Evolutionary conservation across 345 rosid genomes (phyloP).

Genomic region (Mallotus nudiflorus): DNA sequence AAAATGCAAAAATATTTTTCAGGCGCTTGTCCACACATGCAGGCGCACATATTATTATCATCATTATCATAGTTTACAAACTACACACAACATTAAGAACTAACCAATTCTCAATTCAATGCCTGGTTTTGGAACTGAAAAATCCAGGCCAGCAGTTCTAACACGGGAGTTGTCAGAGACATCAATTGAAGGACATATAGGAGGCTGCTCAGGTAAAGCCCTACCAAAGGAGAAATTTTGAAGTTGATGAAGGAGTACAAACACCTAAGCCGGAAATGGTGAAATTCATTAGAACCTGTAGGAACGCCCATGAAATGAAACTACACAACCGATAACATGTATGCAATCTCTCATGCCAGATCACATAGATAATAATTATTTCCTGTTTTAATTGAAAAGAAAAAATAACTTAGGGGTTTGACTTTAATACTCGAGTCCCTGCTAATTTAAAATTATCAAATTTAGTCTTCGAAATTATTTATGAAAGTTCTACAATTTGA

Average conservation of each 20-base stretch:
- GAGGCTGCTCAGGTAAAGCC: conserved; percentile 78
- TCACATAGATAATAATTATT: neutral
- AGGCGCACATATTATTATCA: neutral
- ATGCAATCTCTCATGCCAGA: neutral
- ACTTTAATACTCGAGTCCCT: too few species aligned
- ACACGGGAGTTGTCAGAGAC: conserved; percentile 63
- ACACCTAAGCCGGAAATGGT: conserved; percentile 51
- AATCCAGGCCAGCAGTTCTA: conserved; percentile 60
- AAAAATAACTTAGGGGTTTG: too few species aligned
- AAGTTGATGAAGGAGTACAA: conserved; percentile 90
- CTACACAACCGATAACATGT: neutral
- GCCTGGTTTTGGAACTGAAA: conserved; percentile 77
- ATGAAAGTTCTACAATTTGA: too few species aligned
- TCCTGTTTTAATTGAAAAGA: too few species aligned
- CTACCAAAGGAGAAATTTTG: conserved; percentile 75
- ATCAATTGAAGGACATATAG: conserved; percentile 47
- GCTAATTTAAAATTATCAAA: too few species aligned
- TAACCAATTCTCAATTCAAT: conserved; percentile 71
- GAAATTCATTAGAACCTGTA: conserved; percentile 19
- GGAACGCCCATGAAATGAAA: conserved; percentile 7
- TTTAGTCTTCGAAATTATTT: too few species aligned
- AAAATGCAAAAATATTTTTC: too few species aligned
- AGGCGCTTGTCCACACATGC: neutral
- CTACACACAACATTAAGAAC: conserved; percentile 21
- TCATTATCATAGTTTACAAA: too few species aligned